Evolutionary conservation across 2,329 filamentous ascomycete species (phyloP), one percentile per base, ranked within the genome.

Genomic region (Trichophyton equinum): DNA sequence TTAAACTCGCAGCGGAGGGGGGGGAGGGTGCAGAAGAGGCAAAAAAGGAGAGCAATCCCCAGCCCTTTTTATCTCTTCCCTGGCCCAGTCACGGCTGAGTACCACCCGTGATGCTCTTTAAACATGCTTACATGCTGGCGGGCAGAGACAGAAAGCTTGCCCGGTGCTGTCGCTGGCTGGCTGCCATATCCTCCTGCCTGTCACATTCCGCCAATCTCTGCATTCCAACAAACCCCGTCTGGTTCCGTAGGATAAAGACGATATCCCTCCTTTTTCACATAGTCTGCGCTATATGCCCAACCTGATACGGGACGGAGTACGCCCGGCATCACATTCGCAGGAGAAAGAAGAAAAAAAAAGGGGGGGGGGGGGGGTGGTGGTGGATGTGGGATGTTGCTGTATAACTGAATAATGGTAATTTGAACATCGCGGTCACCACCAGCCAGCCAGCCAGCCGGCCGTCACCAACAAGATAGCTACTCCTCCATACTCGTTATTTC

Each of bases 151-250:
- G 11, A 8, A 36, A 36, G 33, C 33, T 36, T 36, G 33, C 33
- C 33, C 30, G 33, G 33, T 36, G 33, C 33, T 36, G 33, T 27
- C 25, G 25, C 25, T 27, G 33, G 33, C 33, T 36, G 33, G 33
- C 33, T 36, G 7, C 11, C 33, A 36, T 27, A 27, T 27, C 25
- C 20, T 27, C n/a, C n/a, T n/a, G 6, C 18, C 27, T 18, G 49
- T 55, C 49, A 55, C 30, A 55, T 36, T 27, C 49, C 30, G n/a
- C 49, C 49, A 55, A 55, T 55, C 49, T 55, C 49, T 33, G 49
- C 30, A 53, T 30, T 25, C 18, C 49, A 36, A 36, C 13, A 15
- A 25, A 25, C 49, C 46, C 46, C 49, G 22, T 25, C 27, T 36
- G 4, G 20, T 51, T 51, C 47, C 47, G 47, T 27, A 6, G 25